A percentile compares a stretch with the other conserved stretches of the same genome.
Evolutionary conservation across 805 yeast genomes (phyloP).

Genomic region (Maudiozyma saulgeensis): DNA sequence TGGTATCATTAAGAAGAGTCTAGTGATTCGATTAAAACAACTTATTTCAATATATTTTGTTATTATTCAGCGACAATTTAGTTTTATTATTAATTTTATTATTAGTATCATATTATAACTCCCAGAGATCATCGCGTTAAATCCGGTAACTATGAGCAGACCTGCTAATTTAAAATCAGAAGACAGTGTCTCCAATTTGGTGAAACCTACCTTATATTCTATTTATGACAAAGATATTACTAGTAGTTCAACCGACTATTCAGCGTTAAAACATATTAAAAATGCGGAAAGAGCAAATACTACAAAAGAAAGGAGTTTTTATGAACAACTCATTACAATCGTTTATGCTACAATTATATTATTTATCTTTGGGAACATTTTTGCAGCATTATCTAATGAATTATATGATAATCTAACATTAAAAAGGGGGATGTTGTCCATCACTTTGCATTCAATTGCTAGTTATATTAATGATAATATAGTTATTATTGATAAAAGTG

Average conservation of each 20-base stretch:
- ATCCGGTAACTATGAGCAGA: neutral
- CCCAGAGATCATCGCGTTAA: neutral
- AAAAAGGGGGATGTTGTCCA: conserved; percentile 40
- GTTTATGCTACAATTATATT: conserved; percentile 18
- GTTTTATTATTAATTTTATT: no score
- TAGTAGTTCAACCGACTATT: conserved; percentile 20
- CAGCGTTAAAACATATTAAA: neutral
- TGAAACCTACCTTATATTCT: conserved; percentile 40
- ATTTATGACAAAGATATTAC: conserved; percentile 35
- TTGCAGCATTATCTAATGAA: conserved; percentile 43
- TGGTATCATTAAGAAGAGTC: no score
- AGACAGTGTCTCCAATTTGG: conserved; percentile 31
- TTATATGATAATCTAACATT: conserved; percentile 41
- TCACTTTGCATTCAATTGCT: conserved; percentile 3
- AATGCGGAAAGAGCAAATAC: neutral
- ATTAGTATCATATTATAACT: no score
- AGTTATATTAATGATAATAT: conserved; percentile 3
- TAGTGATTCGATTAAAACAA: no score
- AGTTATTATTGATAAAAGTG: neutral
- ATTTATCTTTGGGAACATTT: conserved; percentile 41
- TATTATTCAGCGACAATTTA: no score
- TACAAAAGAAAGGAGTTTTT: neutral
- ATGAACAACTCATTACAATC: conserved; percentile 6
- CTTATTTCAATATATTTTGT: no score
- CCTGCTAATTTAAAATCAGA: neutral